Percentiles rank a stretch among this genome's conserved stretches.
These are phyloP conservation scores for Cephalotrichum gorgonifer DNA, from an alignment of 2,329 filamentous ascomycete species.

Conservation along the genomic window DNA sequence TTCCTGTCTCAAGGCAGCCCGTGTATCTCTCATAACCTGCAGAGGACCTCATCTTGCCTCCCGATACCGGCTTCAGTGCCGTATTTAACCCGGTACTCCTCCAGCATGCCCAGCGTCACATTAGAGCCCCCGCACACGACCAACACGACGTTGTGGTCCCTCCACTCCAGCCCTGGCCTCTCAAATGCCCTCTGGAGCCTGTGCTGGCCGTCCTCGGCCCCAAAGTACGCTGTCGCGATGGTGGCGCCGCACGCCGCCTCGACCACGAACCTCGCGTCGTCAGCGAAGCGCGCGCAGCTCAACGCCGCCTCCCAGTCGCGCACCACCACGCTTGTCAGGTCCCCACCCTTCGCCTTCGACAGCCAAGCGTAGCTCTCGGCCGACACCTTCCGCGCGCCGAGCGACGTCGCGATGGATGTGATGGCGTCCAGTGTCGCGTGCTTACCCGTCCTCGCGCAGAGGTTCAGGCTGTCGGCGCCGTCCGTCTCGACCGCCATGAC, in stretches of 20 bases:
- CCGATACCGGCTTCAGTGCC: conserved; percentile 2
- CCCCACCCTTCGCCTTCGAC: conserved; percentile 21
- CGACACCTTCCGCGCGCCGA: conserved; percentile 66
- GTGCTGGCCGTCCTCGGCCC: conserved; percentile 13
- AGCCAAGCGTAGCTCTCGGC: conserved; percentile 57
- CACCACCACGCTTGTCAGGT: conserved; percentile 20
- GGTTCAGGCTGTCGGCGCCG: conserved; percentile 60
- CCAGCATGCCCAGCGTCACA: conserved; percentile 51
- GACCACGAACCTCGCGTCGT: conserved; percentile 73
- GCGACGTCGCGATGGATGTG: conserved; percentile 62
- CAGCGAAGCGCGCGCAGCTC: conserved; percentile 65
- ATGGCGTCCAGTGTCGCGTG: conserved; percentile 59
- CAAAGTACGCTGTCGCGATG: conserved; percentile 52
- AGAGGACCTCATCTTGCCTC: neutral
- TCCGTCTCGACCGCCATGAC: conserved; percentile 67
- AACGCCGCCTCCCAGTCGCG: conserved; percentile 60
- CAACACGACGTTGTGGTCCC: conserved; percentile 64
- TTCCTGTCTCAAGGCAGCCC: too few relatives aligned
- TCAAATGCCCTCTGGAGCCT: conserved; percentile 47
- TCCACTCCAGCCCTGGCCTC: conserved; percentile 40
- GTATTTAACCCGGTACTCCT: conserved; percentile 37
- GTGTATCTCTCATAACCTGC: too few relatives aligned
- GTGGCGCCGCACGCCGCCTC: conserved; percentile 81
- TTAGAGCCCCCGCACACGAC: conserved; percentile 74
- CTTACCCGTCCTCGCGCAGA: conserved; percentile 43